phyloP scores from a whole-genome alignment of 176 grass and related monocot genomes.

The Rhynchospora tenuis region DNA sequence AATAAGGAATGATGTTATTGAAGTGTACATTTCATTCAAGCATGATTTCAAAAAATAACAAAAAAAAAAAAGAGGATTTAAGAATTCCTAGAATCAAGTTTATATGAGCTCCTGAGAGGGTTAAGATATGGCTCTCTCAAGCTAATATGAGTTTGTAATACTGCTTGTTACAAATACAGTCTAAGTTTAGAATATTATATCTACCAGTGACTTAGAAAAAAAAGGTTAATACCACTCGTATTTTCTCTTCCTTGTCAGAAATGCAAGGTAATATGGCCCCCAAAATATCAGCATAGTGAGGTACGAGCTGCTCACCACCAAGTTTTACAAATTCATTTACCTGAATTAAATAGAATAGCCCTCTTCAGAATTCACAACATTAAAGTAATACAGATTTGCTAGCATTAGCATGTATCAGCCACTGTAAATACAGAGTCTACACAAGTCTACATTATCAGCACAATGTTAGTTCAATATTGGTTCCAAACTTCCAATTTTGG shows the following conservation, averaged over 20 bases:
- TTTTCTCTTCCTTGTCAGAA: constrained; percentile 97
- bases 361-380: constrained; percentile 9
- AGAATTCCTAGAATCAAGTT: background rate
- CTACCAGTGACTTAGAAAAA: constrained; percentile 9
- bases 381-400: background rate
- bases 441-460: background rate
- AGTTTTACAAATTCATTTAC: constrained; percentile 99
- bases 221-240: constrained; percentile 63
- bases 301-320: constrained; percentile 93
- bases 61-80: too few species aligned
- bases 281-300: constrained; percentile 96
- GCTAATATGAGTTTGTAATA: background rate
- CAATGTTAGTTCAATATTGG: background rate
- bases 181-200: background rate
- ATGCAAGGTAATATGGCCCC: constrained; percentile 96
- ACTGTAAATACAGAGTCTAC: background rate
- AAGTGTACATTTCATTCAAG: too few species aligned
- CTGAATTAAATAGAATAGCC: constrained; percentile 36
- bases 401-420: background rate
- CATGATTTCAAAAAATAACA: too few species aligned
- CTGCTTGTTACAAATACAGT: background rate
- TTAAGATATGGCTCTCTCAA: background rate
- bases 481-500: background rate
- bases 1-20: too few species aligned
- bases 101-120: background rate